phyloP scores from a whole-genome alignment of 306 rosid species.

The Leucaena leucocephala region DNA sequence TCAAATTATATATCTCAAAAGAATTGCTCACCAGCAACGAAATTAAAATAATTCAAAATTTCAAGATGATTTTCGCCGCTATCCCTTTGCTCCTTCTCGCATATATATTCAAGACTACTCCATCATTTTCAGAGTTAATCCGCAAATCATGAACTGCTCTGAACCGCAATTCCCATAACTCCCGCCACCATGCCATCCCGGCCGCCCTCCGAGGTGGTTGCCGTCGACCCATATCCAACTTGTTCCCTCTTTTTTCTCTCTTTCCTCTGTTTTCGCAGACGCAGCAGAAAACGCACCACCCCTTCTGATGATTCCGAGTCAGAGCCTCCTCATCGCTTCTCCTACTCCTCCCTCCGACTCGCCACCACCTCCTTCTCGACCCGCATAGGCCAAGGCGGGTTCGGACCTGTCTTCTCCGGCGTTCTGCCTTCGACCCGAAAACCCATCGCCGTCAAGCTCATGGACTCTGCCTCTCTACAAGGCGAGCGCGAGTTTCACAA shows the following conservation, averaged over 20 bases:
- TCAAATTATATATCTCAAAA: too few species aligned
- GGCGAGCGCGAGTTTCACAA: conserved; percentile 94
- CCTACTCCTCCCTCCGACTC: conserved; percentile 78
- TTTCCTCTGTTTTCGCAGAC: conserved; percentile 49
- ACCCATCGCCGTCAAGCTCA: conserved; percentile 79
- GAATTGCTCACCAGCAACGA: not conserved
- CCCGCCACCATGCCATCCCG: conserved; percentile 59
- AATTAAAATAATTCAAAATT: too few species aligned
- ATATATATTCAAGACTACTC: not conserved
- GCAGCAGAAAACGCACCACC: conserved; percentile 57
- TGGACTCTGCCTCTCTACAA: conserved; percentile 82
- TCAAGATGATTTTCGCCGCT: not conserved
- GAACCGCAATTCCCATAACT: not conserved
- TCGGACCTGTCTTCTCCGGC: conserved; percentile 83
- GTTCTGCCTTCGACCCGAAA: conserved; percentile 45
- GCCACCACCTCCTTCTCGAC: conserved; percentile 82
- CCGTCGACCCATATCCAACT: conserved; percentile 21
- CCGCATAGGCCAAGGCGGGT: conserved; percentile 90
- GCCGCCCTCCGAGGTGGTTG: conserved; percentile 37
- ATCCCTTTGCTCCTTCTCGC: not conserved
- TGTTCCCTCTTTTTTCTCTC: conserved; percentile 54
- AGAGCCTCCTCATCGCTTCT: conserved; percentile 65
- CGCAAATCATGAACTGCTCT: conserved; percentile 1
- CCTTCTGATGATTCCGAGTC: conserved; percentile 44
- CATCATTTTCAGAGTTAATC: not conserved